Evolutionary conservation across 139 green algal species (phyloP).

Genomic region (Chlorella sp.): DNA sequence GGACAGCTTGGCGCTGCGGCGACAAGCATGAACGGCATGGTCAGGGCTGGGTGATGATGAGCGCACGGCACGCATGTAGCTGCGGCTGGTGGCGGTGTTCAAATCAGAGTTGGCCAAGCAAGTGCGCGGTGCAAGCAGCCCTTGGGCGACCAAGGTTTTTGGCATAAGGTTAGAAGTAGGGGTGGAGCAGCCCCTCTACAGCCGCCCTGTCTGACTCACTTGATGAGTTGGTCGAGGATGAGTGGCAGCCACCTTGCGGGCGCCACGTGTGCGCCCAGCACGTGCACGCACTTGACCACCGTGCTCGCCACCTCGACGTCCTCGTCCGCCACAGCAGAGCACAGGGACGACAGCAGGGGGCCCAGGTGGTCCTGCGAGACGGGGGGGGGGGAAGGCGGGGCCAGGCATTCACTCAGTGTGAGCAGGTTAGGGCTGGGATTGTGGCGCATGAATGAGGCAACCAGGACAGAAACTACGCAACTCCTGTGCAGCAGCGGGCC

Average conservation of each 20-base stretch:
- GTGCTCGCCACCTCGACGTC: conserved; percentile 37
- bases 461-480: no score
- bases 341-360: conserved; percentile 43
- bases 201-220: conserved; percentile 8
- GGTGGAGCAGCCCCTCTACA: conserved; percentile 1
- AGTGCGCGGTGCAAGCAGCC: not conserved
- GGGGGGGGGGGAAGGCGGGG: not conserved
- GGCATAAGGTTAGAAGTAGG: no score
- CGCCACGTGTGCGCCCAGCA: conserved; percentile 41
- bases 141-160: not conserved
- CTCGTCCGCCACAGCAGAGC: conserved; percentile 48
- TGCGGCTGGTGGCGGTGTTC: no score
- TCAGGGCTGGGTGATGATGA: no score
- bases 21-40: no score
- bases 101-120: no score
- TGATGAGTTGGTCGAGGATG: conserved; percentile 40
- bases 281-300: conserved; percentile 34
- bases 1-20: conserved; percentile 14
- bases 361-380: conserved; percentile 22
- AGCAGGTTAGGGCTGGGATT: no score
- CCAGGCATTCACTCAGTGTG: not conserved
- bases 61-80: no score
- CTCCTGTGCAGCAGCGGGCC: no score
- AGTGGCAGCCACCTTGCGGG: conserved; percentile 49
- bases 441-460: no score